These are phyloP conservation scores for Akanthomyces dipterigenus DNA, from an alignment of 2,329 filamentous ascomycete species.

Conservation along the genomic window DNA sequence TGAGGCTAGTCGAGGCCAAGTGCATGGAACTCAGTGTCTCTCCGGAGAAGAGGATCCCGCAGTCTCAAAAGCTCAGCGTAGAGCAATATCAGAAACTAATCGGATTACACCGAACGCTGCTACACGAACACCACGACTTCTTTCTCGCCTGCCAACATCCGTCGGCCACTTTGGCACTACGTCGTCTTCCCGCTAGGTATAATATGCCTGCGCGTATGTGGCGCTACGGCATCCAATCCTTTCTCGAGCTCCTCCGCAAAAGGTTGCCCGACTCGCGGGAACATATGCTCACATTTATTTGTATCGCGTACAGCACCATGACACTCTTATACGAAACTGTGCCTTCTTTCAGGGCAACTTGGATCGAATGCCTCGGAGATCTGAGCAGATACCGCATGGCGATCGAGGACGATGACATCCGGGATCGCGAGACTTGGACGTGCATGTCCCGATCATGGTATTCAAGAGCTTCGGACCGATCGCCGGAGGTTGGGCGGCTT, in stretches of 20 bases:
- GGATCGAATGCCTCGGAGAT: conserved; percentile 90
- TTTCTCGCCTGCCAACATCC: conserved; percentile 86
- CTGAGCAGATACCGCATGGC: conserved; percentile 81
- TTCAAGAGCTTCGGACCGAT: too few relatives aligned
- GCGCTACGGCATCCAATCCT: conserved; percentile 84
- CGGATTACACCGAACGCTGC: conserved; percentile 68
- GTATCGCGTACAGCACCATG: conserved; percentile 85
- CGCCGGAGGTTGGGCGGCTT: too few relatives aligned
- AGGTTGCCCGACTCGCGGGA: conserved; percentile 71
- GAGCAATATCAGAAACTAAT: conserved; percentile 79
- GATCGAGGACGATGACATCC: conserved; percentile 74
- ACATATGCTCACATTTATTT: conserved; percentile 88
- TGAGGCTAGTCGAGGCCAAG: conserved; percentile 81
- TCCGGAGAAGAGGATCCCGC: conserved; percentile 40
- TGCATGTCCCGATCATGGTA: conserved; percentile 79
- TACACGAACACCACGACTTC: conserved; percentile 81
- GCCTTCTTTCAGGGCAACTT: conserved; percentile 74
- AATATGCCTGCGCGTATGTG: conserved; percentile 92
- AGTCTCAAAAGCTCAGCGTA: conserved; percentile 40
- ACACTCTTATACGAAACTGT: conserved; percentile 81
- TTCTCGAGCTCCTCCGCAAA: conserved; percentile 69
- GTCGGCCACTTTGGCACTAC: conserved; percentile 60
- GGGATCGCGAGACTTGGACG: conserved; percentile 75
- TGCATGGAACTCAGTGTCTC: conserved; percentile 76
- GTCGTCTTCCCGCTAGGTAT: conserved; percentile 69